A percentile compares a stretch with the other conserved stretches of the same genome.
phyloP scores from a whole-genome alignment of 306 rosid genomes.

The Pterocarpus santalinus region DNA sequence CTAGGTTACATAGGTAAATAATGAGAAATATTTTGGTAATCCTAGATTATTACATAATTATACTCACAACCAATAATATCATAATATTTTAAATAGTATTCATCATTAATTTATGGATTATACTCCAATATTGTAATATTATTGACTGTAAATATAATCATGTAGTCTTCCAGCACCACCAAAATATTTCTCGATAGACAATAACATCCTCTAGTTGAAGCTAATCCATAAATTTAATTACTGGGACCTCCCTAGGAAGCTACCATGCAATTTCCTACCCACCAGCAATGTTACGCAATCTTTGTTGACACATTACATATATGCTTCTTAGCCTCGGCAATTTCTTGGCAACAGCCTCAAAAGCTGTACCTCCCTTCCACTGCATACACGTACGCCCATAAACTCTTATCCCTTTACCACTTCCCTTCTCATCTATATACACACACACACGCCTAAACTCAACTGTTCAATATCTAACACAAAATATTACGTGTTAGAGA shows the following conservation, averaged over 20 bases:
- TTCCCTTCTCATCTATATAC: neutral
- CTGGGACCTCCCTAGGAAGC: constrained; percentile 44
- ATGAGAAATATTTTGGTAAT: too few relatives aligned
- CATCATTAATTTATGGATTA: too few relatives aligned
- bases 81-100: too few relatives aligned
- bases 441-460: neutral
- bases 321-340: constrained; percentile 1
- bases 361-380: too few relatives aligned
- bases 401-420: neutral
- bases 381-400: neutral
- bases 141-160: too few relatives aligned
- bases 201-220: neutral
- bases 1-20: too few relatives aligned
- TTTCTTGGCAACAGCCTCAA: constrained; percentile 37
- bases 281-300: neutral
- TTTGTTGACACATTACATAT: neutral
- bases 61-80: too few relatives aligned
- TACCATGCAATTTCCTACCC: constrained; percentile 56
- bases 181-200: too few relatives aligned
- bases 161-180: too few relatives aligned
- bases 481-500: neutral
- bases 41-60: too few relatives aligned
- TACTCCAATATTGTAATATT: too few relatives aligned
- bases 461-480: neutral
- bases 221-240: neutral